phyloP scores from a whole-genome alignment of 148 eudicot species.

The Cornus kousa region DNA sequence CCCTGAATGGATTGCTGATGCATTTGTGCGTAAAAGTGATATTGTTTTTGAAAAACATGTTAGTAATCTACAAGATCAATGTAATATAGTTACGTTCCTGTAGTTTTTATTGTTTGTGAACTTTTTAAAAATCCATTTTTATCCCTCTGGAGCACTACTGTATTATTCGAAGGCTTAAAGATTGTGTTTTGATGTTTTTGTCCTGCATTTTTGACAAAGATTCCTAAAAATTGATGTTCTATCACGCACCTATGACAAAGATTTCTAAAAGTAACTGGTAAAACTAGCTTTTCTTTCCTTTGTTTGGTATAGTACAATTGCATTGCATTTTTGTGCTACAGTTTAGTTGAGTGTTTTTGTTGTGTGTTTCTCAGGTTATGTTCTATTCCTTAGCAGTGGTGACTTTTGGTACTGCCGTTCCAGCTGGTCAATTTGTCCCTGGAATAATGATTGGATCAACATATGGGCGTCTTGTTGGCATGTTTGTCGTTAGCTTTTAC shows the following conservation, averaged over 20 bases:
- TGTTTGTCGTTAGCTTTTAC: conserved; percentile 91
- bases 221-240: neutral
- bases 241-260: neutral
- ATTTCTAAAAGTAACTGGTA: neutral
- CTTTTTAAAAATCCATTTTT: neutral
- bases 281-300: neutral
- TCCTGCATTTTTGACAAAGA: neutral
- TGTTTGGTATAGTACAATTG: neutral
- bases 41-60: neutral
- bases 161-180: neutral
- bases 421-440: conserved; percentile 99
- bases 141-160: neutral
- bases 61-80: neutral
- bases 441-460: conserved; percentile 99
- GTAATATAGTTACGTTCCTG: neutral
- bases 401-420: conserved; percentile 97
- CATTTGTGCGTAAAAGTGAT: no score
- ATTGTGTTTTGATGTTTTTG: neutral
- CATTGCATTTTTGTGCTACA: neutral
- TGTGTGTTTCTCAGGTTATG: conserved; percentile 61
- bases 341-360: neutral
- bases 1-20: no score
- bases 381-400: conserved; percentile 88
- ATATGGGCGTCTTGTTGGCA: conserved; percentile 98
- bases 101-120: neutral